Percentiles rank a stretch among this genome's conserved stretches.
Conservation (phyloP, 2,329 filamentous ascomycete genomes). For the Aspergillus hortae region DNA sequence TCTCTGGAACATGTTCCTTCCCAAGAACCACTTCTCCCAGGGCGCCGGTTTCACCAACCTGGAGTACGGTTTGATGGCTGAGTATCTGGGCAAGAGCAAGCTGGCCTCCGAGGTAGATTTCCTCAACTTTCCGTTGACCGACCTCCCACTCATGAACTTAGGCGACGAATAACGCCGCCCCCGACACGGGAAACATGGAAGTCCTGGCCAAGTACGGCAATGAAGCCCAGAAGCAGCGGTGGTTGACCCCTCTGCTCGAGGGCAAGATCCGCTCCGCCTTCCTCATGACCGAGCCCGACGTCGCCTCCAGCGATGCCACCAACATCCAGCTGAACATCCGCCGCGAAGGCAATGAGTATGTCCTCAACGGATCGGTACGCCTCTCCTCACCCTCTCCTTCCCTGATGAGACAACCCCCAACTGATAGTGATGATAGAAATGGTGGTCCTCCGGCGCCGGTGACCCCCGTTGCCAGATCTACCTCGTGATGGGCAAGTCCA, state of each 20-base stretch:
- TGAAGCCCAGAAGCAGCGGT: constrained; percentile 76
- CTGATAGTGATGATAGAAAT: constrained; percentile 63
- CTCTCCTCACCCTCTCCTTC: neutral
- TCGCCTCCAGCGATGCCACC: constrained; percentile 85
- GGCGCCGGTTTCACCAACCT: constrained; percentile 92
- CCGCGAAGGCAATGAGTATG: constrained; percentile 80
- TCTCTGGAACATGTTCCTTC: constrained; percentile 97
- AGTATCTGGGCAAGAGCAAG: constrained; percentile 83
- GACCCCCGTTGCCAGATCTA: constrained; percentile 91
- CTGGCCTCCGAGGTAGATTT: constrained; percentile 65
- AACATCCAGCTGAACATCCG: constrained; percentile 85
- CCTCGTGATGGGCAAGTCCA: constrained; percentile 93
- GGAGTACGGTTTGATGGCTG: constrained; percentile 97
- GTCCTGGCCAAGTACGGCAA: constrained; percentile 89
- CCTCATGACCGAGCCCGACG: constrained; percentile 88
- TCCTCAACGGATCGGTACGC: constrained; percentile 79
- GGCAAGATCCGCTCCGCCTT: constrained; percentile 87
- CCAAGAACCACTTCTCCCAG: constrained; percentile 91
- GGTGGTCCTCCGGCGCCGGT: constrained; percentile 96
- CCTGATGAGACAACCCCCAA: neutral
- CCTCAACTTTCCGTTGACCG: neutral
- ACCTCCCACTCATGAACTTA: constrained; percentile 14
- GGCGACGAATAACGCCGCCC: constrained; percentile 84
- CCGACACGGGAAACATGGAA: constrained; percentile 95
- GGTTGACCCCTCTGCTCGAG: constrained; percentile 76